Evolutionary conservation across 768 basidiomycete genomes (phyloP).

Genomic region (Rhizopogon vesiculosus): DNA sequence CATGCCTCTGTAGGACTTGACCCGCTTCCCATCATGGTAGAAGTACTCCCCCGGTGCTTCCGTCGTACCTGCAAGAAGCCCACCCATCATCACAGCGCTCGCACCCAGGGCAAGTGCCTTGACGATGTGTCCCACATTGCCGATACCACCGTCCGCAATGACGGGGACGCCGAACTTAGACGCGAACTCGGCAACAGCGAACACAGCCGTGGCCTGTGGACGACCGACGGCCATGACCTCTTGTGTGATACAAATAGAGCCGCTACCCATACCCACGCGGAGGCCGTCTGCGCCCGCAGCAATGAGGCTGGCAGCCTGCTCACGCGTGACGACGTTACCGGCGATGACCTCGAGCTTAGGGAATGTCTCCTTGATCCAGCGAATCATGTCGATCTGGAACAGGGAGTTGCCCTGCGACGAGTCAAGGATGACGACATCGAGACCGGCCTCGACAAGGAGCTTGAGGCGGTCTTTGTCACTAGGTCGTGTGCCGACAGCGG

Average conservation of each 20-base stretch:
- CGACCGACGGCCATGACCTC: constrained; percentile 99
- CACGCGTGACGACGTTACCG: constrained; percentile 96
- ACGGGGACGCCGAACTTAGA: constrained; percentile 92
- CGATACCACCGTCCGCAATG: constrained; percentile 93
- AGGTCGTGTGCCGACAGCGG: constrained; percentile 90
- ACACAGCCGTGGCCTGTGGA: constrained; percentile 98
- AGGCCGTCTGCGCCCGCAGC: constrained; percentile 94
- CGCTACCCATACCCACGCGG: constrained; percentile 95
- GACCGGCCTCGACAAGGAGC: constrained; percentile 87
- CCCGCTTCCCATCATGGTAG: constrained; percentile 97
- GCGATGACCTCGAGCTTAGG: constrained; percentile 91
- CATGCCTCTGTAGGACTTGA: constrained; percentile 99
- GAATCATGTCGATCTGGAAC: constrained; percentile 92
- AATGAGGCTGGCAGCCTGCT: constrained; percentile 93
- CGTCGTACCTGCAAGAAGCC: constrained; percentile 89
- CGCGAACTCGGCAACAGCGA: constrained; percentile 91
- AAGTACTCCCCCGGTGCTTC: constrained; percentile 99
- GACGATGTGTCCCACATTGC: constrained; percentile 96
- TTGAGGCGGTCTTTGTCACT: constrained; percentile 81
- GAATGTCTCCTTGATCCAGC: constrained; percentile 85
- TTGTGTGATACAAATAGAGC: constrained; percentile 99
- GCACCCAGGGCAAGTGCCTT: constrained; percentile 95
- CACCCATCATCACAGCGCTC: constrained; percentile 98
- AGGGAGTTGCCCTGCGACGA: constrained; percentile 96
- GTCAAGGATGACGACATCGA: constrained; percentile 93